These are phyloP conservation scores for Penicillium rolfsii DNA, from an alignment of 2,329 filamentous ascomycete genomes.

Conservation along the genomic window DNA sequence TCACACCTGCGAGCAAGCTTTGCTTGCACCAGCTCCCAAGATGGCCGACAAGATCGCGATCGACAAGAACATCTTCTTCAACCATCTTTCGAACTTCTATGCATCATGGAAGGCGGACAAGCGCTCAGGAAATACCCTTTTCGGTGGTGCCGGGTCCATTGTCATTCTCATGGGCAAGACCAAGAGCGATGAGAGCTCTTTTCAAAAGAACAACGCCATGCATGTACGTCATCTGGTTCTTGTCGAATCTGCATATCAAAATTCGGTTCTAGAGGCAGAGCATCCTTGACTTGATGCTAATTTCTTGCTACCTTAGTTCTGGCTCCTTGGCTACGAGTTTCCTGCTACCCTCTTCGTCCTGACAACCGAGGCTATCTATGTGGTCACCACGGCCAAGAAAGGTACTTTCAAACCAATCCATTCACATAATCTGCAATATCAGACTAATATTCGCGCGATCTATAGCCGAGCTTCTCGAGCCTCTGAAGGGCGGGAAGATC, in stretches of 20 bases:
- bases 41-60: conserved; percentile 89
- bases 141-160: conserved; percentile 84
- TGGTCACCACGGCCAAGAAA: conserved; percentile 97
- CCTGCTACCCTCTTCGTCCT: conserved; percentile 93
- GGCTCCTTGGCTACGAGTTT: conserved; percentile 98
- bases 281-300: conserved; percentile 6
- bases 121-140: conserved; percentile 80
- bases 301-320: conserved; percentile 69
- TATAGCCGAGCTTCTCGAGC: conserved; percentile 91
- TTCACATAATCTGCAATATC: background rate
- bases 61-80: conserved; percentile 90
- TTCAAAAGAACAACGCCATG: conserved; percentile 94
- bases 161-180: conserved; percentile 93
- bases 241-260: background rate
- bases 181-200: conserved; percentile 75
- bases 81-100: conserved; percentile 83
- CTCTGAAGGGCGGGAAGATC: conserved; percentile 87
- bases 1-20: conserved; percentile 22
- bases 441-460: conserved; percentile 18
- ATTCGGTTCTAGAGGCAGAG: background rate
- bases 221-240: conserved; percentile 66
- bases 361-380: conserved; percentile 83
- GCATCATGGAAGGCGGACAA: conserved; percentile 97
- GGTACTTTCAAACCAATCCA: conserved; percentile 56
- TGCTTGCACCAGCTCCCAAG: conserved; percentile 23